Evolutionary conservation across 1,139 yeast genomes (phyloP), one percentile per base, ranked within the genome.

Genomic region (Diutina mesorugosa): DNA sequence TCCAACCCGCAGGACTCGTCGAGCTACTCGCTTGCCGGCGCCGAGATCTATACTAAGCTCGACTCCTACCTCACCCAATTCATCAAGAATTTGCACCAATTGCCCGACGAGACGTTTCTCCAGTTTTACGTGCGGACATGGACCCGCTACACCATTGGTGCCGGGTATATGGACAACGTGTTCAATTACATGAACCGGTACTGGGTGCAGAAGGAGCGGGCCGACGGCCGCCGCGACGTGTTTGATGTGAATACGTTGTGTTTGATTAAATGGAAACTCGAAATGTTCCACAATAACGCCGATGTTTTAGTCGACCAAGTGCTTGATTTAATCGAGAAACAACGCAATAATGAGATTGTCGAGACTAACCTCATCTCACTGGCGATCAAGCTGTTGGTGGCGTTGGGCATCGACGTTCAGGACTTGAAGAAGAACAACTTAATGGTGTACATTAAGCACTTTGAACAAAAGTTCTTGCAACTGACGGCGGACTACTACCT

Each of bases 201-300:
- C 71, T 95, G 99, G 99, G 97, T 95, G 55, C 90, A 87, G 65
- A 90, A 95, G 67, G 98, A 93, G 69, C 80, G 98, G 65, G 88
- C 91, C 51, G 98, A 93, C 67, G 98, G 98, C n/a, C 83, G 90
- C 65, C 80, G 91, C 61, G 90, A 90, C 64, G 84, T 93, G 55
- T 90, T 85, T 68, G 99, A 95, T 69, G 95, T 95, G 47, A 85
- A 89, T 66, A 90, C 97, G 0, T 75, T 93, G 62, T 87, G 96
- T 57, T 74, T 93, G 59, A 78, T 90, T 61, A 85, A 90, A 57
- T 95, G 99, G 99, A 85, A 88, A 65, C 81, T 83, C 59, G 83
- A 84, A 60, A 79, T 93, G 81, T 93, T 93, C 69, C 79, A 81
- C 61, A 80, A 80, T 50, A 81, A 89, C 65, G 78, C 82, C 54